phyloP scores from a whole-genome alignment of 768 basidiomycete genomes.

The Leccinum truebloodii region DNA sequence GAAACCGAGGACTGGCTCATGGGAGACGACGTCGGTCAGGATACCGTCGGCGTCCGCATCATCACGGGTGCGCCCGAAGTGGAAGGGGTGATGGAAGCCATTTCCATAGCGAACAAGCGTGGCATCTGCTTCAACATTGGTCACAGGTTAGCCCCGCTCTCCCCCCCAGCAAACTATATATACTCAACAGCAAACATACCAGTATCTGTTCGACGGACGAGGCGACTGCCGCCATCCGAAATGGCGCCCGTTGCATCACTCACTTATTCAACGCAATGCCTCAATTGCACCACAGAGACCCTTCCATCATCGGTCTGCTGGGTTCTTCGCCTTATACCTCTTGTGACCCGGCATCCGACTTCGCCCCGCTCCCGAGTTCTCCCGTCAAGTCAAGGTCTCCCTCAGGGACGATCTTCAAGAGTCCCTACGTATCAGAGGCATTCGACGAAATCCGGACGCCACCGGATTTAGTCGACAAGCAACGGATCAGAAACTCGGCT shows the following conservation, averaged over 20 bases:
- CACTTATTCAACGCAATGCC: conserved; percentile 96
- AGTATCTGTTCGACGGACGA: conserved; percentile 76
- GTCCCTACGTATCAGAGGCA: conserved; percentile 53
- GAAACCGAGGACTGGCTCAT: conserved; percentile 70
- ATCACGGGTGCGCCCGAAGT: conserved; percentile 89
- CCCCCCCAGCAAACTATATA: background rate
- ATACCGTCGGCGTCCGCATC: conserved; percentile 63
- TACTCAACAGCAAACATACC: conserved; percentile 1
- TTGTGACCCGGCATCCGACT: conserved; percentile 38
- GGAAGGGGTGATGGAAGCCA: conserved; percentile 73
- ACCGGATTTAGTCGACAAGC: conserved; percentile 47
- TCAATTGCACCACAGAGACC: conserved; percentile 86
- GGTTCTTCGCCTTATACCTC: conserved; percentile 71
- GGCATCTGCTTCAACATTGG: conserved; percentile 86
- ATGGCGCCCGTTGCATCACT: conserved; percentile 84
- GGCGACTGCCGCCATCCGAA: conserved; percentile 67
- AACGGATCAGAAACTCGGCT: conserved; percentile 29
- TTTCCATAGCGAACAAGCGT: conserved; percentile 56
- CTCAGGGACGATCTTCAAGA: conserved; percentile 15
- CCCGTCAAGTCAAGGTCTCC: conserved; percentile 15
- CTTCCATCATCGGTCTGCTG: conserved; percentile 86
- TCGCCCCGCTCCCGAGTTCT: conserved; percentile 23
- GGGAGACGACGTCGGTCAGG: conserved; percentile 31
- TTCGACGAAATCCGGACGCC: conserved; percentile 60
- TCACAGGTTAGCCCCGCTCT: conserved; percentile 59